phyloP scores from a whole-genome alignment of 192 early-diverging fungal species.

The Umbelopsis ramanniana region DNA sequence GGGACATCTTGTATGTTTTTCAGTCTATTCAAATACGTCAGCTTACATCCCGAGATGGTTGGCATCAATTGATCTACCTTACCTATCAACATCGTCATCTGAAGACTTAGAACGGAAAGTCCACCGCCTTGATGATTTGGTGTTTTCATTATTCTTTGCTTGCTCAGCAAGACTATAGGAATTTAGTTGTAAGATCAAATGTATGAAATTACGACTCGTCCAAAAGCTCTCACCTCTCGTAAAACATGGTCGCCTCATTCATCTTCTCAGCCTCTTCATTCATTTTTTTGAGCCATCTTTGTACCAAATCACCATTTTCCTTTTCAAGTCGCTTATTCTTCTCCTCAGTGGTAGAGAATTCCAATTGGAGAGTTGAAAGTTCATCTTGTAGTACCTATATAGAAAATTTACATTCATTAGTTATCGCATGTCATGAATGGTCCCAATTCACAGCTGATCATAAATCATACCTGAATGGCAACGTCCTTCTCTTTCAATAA shows the following conservation, averaged over 20 bases:
- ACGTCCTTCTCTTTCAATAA: slow-evolving; percentile 85
- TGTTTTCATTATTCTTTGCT: slow-evolving; percentile 9
- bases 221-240: slow-evolving; percentile 66
- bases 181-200: too few relatives aligned
- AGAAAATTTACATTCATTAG: background rate
- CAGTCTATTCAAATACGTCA: background rate
- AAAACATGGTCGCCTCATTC: slow-evolving; percentile 90
- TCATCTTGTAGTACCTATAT: slow-evolving; percentile 88
- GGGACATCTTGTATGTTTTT: slow-evolving; percentile 6
- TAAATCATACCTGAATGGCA: slow-evolving; percentile 74
- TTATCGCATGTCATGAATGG: background rate
- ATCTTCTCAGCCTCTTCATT: slow-evolving; percentile 88
- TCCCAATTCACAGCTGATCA: background rate
- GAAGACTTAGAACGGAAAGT: background rate
- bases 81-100: slow-evolving; percentile 1
- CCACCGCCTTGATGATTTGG: background rate
- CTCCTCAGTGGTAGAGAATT: slow-evolving; percentile 80
- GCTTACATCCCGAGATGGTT: too few relatives aligned
- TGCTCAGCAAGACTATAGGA: slow-evolving; percentile 4
- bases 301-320: slow-evolving; percentile 88
- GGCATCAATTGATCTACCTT: background rate
- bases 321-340: slow-evolving; percentile 65
- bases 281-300: slow-evolving; percentile 92
- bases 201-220: too few relatives aligned
- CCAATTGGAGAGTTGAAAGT: slow-evolving; percentile 85